A percentile compares a stretch with the other conserved stretches of the same genome.
Conservation (phyloP, 331 rosid genomes). For the Quercus lobata region DNA sequence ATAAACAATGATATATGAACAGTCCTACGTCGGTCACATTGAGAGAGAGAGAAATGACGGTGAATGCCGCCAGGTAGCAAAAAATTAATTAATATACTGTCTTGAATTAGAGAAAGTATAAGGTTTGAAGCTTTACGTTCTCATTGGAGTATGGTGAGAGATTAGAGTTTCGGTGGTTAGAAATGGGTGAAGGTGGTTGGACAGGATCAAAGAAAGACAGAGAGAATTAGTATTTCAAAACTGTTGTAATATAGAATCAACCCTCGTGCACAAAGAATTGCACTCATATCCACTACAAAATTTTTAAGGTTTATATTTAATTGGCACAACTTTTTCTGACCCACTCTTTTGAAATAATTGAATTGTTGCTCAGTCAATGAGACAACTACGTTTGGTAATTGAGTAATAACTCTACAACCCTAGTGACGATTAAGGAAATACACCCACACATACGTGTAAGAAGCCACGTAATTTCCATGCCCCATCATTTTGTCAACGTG, state of each 20-base stretch:
- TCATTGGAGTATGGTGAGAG: conserved; percentile 30
- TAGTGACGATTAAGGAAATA: conserved; percentile 13
- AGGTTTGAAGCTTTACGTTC: conserved; percentile 21
- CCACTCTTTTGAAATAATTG: conserved; percentile 17
- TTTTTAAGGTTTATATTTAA: not conserved
- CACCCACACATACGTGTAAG: not conserved
- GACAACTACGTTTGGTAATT: conserved; percentile 12
- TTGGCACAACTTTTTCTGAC: conserved; percentile 10
- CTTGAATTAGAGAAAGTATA: conserved; percentile 1
- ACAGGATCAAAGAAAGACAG: conserved; percentile 34
- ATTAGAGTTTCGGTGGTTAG: conserved; percentile 62
- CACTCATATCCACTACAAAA: not conserved
- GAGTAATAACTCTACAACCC: conserved; percentile 14
- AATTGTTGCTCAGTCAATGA: conserved; percentile 31
- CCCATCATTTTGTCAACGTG: conserved; percentile 60
- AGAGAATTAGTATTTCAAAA: conserved; percentile 16
- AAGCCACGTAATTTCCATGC: conserved; percentile 1
- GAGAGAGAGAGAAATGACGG: conserved; percentile 1
- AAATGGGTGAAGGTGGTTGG: conserved; percentile 98
- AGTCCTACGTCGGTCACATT: not conserved
- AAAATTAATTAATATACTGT: not conserved
- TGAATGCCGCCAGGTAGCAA: conserved; percentile 10
- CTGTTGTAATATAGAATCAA: conserved; percentile 33
- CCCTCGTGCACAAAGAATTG: conserved; percentile 36
- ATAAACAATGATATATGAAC: not conserved